A percentile compares a stretch with the other conserved stretches of the same genome.
Conservation (phyloP, 2,329 filamentous ascomycete species). For the Trichoderma sp. region DNA sequence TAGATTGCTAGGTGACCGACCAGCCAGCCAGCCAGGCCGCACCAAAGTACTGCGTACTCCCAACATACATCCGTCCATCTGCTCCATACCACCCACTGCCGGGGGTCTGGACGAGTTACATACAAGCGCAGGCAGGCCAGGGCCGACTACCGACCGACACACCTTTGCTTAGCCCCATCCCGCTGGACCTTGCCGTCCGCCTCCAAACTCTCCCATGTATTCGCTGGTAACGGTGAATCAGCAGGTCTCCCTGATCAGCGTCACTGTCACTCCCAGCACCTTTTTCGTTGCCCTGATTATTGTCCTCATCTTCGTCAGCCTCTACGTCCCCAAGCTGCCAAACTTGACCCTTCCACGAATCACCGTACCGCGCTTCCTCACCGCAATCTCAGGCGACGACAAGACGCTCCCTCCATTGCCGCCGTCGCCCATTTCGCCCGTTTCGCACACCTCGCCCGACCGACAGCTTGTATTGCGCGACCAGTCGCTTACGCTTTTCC, state of each 20-base stretch:
- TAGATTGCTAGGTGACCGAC: not conserved
- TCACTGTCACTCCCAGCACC: constrained; percentile 62
- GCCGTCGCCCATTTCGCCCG: constrained; percentile 14
- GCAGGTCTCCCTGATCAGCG: constrained; percentile 63
- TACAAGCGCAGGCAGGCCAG: constrained; percentile 11
- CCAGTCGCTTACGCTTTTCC: constrained; percentile 40
- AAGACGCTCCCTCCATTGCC: constrained; percentile 38
- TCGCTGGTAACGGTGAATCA: constrained; percentile 64
- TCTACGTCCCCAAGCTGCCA: constrained; percentile 50
- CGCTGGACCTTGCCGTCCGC: constrained; percentile 29
- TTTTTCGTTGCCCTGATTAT: constrained; percentile 58
- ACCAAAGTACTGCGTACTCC: constrained; percentile 3
- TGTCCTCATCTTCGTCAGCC: constrained; percentile 54
- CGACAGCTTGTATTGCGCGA: constrained; percentile 41
- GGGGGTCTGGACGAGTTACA: constrained; percentile 23
- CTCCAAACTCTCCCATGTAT: constrained; percentile 51
- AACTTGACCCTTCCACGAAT: constrained; percentile 42
- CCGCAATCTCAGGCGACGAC: constrained; percentile 31
- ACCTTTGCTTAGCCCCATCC: constrained; percentile 23
- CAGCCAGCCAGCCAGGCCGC: not conserved
- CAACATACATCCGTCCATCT: constrained; percentile 2
- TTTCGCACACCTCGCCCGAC: constrained; percentile 20
- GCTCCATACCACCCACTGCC: constrained; percentile 20
- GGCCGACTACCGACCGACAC: constrained; percentile 27
- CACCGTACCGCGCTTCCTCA: constrained; percentile 39